Base-by-base conservation (phyloP, 1,139 yeast genomes). In the Blastobotrys raffinosifermentans region DNA sequence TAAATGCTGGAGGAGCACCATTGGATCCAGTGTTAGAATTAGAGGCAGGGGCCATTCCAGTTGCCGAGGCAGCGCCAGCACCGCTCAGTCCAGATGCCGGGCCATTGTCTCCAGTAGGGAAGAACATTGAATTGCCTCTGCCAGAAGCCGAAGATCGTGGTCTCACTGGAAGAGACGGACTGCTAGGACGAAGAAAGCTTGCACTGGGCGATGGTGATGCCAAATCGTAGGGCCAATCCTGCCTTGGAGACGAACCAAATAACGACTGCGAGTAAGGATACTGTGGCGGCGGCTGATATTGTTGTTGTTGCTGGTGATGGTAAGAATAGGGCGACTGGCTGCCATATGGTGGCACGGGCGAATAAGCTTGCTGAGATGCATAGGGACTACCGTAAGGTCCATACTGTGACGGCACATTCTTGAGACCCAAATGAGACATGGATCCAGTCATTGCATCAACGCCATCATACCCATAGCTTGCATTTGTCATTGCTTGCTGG, bases 401-500 rank as follows among this genome's bases (percentile, higher is more conserved):
- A n/a, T n/a, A n/a, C n/a, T n/a, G n/a, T n/a, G n/a, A n/a, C n/a
- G n/a, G n/a, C n/a, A n/a, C n/a, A n/a, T n/a, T n/a, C n/a, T n/a
- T n/a, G n/a, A n/a, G n/a, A n/a, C n/a, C n/a, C n/a, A n/a, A n/a
- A n/a, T n/a, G n/a, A n/a, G n/a, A n/a, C 32, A 15, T 4, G 6
- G 19, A 21, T 17, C 26, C 13, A 4, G 32, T 19, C 2, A 32
- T 16, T 6, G 37, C 21, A 22, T 19, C 16, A 8, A 14, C 30
- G 10, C 13, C 15, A 17, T 29, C 39, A 17, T 31, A 34, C 4
- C 38, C 41, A 8, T 40, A 34, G 8, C 47, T 49, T 4, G 57
- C 58, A 26, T 44, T 51, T 29, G 48, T 46, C 52, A 58, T 53
- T 20, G 61, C 62, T 14, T 47, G 48, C 39, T 57, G 61, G 22